Evolutionary conservation across 164 flowering plant genomes (phyloP).

Genomic region (Tetrastigma voinierianum): DNA sequence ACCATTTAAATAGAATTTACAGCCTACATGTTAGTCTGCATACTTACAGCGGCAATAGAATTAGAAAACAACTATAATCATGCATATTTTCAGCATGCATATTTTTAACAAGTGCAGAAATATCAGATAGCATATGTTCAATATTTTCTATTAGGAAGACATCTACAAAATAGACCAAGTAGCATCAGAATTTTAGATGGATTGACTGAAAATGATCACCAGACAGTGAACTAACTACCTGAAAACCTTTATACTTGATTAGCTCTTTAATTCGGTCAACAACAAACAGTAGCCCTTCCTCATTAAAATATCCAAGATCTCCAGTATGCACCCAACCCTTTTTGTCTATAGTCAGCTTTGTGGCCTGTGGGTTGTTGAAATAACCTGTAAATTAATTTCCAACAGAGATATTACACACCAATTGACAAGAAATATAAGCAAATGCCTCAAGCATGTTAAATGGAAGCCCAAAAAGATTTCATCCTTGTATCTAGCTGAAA

Average conservation of each 20-base stretch:
- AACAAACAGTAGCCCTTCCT: conserved; percentile 45
- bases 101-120: too few relatives aligned
- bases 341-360: conserved; percentile 40
- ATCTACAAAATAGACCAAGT: background rate
- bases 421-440: background rate
- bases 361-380: conserved; percentile 46
- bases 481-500: too few relatives aligned
- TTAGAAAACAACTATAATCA: too few relatives aligned
- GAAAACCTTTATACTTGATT: conserved; percentile 63
- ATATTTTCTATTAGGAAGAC: too few relatives aligned
- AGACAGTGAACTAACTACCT: conserved; percentile 26
- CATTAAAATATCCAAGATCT: conserved; percentile 61
- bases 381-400: conserved; percentile 39
- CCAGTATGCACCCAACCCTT: conserved; percentile 64
- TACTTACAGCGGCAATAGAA: too few relatives aligned
- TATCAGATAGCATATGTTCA: too few relatives aligned
- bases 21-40: too few relatives aligned
- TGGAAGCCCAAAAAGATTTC: background rate
- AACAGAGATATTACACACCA: background rate
- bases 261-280: conserved; percentile 65
- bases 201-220: background rate
- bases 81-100: too few relatives aligned
- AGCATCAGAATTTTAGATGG: background rate
- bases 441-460: background rate
- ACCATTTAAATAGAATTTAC: too few relatives aligned